A percentile compares a stretch with the other conserved stretches of the same genome.
These are phyloP conservation scores for Rhododendron molle DNA, from an alignment of 148 eudicot species.

Conservation along the genomic window DNA sequence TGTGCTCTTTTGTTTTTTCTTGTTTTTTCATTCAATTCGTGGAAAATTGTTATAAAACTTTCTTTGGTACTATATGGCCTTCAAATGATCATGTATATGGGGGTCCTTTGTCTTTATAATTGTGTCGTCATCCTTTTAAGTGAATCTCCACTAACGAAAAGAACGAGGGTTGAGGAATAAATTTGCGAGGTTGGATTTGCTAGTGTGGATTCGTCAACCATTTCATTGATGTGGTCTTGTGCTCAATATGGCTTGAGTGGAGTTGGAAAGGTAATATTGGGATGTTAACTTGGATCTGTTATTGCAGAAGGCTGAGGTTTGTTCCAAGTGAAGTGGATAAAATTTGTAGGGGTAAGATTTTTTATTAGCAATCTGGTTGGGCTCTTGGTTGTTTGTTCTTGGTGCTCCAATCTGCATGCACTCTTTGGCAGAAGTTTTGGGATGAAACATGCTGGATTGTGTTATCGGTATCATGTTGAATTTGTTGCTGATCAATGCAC, in stretches of 20 bases:
- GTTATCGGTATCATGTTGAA: background rate
- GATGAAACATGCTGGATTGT: constrained; percentile 2
- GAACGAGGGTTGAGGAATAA: background rate
- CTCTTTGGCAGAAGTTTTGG: constrained; percentile 1
- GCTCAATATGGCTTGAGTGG: constrained; percentile 1
- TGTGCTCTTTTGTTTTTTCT: background rate
- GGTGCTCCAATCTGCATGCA: constrained; percentile 13
- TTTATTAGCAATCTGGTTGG: background rate
- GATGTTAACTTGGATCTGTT: background rate
- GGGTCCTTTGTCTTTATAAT: background rate
- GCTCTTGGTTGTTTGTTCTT: constrained; percentile 8
- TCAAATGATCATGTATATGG: background rate
- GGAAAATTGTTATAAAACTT: background rate
- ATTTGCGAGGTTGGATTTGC: constrained; percentile 11
- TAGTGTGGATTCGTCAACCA: constrained; percentile 2
- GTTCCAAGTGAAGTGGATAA: constrained; percentile 13
- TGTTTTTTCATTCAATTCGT: background rate
- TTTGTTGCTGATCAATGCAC: background rate
- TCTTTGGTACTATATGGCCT: background rate
- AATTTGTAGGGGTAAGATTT: background rate
- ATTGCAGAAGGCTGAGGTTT: background rate
- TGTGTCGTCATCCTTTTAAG: background rate
- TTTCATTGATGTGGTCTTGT: background rate
- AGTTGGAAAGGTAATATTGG: constrained; percentile 1
- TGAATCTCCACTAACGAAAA: background rate